Evolutionary conservation across 2,329 filamentous ascomycete genomes (phyloP), one percentile per base, ranked within the genome.

Genomic region (Stromatinia cepivora): DNA sequence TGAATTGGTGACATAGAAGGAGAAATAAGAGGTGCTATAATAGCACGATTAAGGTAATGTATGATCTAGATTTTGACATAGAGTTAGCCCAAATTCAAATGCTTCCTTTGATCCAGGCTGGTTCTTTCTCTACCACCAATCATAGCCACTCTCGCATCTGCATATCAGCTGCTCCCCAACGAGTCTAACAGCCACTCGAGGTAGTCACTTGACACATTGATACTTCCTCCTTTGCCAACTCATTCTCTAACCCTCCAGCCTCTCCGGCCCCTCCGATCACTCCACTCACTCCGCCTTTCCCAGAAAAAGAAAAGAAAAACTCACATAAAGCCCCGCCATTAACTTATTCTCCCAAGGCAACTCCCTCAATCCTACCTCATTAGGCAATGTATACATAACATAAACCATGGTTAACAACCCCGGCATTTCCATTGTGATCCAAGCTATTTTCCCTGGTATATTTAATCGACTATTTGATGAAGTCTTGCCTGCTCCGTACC

Each of bases 1-100:
- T 97, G 92, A 73, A 97, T 92, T 11, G 94, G 94, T 6, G 93
- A 93, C 91, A 99, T 97, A 82, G 90, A 93, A 0, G 94, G 94
- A 72, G 94, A 92, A 73, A 94, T 84, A 70, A 96, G 82, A 3
- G 95, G 94, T 69, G 89, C 91, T 71, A 97, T 81, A 69, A 98
- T 80, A 13, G 95, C 94, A 72, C 95, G 92, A 84, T 99, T 96
- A 77, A 88, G 74, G 84, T 99, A 99, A 82, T 99, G 95, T 69
- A 94, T 87, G 46, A 91, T 84, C 84, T 92, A 34, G 15, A 4
- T 31, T 57, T 34, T 28, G 25, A 59, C 50, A 52, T 25, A 52
- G 17, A 22, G 48, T 69, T 61, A 71, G 63, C 54, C 17, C 17
- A 46, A n/a, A 62, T 31, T 58, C 62, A 42, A 53, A 17, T 57